Conservation (phyloP, 129 eudicot species). For the Arctium lappa region DNA sequence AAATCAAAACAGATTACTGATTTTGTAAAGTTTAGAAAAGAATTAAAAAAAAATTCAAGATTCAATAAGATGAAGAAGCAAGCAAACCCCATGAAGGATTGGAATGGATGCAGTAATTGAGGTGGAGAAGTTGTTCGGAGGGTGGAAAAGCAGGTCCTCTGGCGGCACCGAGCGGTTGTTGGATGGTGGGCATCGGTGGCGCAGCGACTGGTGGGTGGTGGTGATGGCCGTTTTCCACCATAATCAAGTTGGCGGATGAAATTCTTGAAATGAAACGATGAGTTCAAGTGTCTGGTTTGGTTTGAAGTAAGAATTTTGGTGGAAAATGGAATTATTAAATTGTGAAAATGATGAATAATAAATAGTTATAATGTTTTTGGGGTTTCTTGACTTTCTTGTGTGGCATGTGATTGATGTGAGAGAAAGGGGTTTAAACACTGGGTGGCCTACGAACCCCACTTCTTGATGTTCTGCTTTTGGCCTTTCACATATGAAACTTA, state of each 20-base stretch:
- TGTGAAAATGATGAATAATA: not conserved
- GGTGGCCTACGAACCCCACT: not conserved
- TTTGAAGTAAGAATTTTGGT: not conserved
- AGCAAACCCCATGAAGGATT: conserved; percentile 92
- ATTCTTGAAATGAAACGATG: conserved; percentile 17
- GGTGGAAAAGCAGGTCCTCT: conserved; percentile 83
- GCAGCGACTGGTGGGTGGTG: conserved; percentile 27
- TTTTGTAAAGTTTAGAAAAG: not conserved
- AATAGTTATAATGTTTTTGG: not conserved
- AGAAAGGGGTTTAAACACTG: not conserved
- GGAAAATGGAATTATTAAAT: not conserved
- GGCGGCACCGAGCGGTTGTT: conserved; percentile 66
- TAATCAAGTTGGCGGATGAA: conserved; percentile 12
- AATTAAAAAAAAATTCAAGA: conserved; percentile 1
- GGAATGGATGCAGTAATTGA: conserved; percentile 97
- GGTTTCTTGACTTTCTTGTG: not conserved
- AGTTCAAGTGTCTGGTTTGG: conserved; percentile 15
- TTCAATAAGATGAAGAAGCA: not conserved
- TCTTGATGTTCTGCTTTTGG: not conserved
- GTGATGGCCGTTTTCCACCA: conserved; percentile 70
- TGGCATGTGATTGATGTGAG: conserved; percentile 28
- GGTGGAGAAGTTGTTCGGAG: conserved; percentile 73
- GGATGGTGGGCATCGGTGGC: conserved; percentile 38
- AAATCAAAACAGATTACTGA: conserved; percentile 4
- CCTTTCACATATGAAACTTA: not conserved